Evolutionary conservation across 1,284 basidiomycete species (phyloP).

Genomic region (Boletus semigastroideus): DNA sequence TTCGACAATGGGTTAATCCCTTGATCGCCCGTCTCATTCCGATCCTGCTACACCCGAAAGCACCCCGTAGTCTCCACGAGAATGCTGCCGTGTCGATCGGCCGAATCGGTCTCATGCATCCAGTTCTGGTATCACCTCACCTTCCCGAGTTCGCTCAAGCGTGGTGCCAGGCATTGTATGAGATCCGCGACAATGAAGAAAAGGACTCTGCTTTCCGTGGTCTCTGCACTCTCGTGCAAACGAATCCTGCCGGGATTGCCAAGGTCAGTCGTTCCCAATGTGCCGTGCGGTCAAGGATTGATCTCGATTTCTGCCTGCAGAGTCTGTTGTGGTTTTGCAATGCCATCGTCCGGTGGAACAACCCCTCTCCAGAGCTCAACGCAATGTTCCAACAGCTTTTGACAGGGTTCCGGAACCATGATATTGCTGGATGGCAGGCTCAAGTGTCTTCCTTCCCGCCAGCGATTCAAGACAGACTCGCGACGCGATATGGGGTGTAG

Average conservation of each 20-base stretch:
- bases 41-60: slow-evolving; percentile 89
- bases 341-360: slow-evolving; percentile 92
- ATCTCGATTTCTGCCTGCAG: slow-evolving; percentile 40
- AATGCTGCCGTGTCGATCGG: slow-evolving; percentile 99
- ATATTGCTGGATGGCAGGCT: slow-evolving; percentile 73
- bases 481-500: slow-evolving; percentile 74
- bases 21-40: slow-evolving; percentile 90
- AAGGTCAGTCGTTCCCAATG: slow-evolving; percentile 52
- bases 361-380: slow-evolving; percentile 86
- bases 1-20: slow-evolving; percentile 86
- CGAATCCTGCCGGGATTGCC: slow-evolving; percentile 88
- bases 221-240: slow-evolving; percentile 93
- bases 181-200: slow-evolving; percentile 99
- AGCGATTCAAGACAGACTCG: slow-evolving; percentile 75
- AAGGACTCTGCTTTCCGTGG: slow-evolving; percentile 99
- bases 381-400: slow-evolving; percentile 87
- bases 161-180: slow-evolving; percentile 97
- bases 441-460: slow-evolving; percentile 78
- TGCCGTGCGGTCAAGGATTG: slow-evolving; percentile 1
- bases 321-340: slow-evolving; percentile 95
- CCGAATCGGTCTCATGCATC: slow-evolving; percentile 91
- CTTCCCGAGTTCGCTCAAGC: slow-evolving; percentile 89
- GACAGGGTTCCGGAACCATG: slow-evolving; percentile 83
- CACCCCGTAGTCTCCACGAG: slow-evolving; percentile 92
- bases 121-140: slow-evolving; percentile 85